These are phyloP conservation scores for Colletotrichum truncatum DNA, from an alignment of 2,329 filamentous ascomycete genomes.

Conservation along the genomic window DNA sequence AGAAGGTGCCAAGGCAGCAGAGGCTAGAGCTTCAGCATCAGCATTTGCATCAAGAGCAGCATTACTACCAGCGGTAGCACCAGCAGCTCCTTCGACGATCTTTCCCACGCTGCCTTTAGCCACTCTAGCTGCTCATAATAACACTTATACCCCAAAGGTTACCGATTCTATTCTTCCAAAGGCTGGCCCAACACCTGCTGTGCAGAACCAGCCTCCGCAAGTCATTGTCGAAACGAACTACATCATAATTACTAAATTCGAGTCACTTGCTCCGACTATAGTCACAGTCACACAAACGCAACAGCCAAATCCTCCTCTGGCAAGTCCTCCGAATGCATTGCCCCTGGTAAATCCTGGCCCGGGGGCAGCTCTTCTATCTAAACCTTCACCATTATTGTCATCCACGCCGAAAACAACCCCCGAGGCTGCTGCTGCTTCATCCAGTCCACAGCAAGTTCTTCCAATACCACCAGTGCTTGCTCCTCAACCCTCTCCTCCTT, in stretches of 20 bases:
- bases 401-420: background rate
- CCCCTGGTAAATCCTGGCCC: background rate
- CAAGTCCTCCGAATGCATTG: background rate
- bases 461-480: background rate
- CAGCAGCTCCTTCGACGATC: background rate
- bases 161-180: background rate
- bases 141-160: background rate
- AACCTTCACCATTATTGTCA: background rate
- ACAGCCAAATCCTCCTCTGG: background rate
- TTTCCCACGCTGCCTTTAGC: background rate
- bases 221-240: constrained; percentile 20
- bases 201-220: background rate
- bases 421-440: background rate
- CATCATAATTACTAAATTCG: background rate
- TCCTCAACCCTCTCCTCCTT: background rate
- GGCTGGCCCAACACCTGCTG: background rate
- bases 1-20: background rate
- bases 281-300: constrained; percentile 18
- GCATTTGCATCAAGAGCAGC: background rate
- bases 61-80: background rate
- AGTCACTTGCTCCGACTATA: background rate
- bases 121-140: background rate
- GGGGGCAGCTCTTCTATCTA: background rate
- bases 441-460: too few relatives aligned
- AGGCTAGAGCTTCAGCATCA: background rate